phyloP scores from a whole-genome alignment of 1,284 basidiomycete genomes.

The Sporisorium scitamineum region DNA sequence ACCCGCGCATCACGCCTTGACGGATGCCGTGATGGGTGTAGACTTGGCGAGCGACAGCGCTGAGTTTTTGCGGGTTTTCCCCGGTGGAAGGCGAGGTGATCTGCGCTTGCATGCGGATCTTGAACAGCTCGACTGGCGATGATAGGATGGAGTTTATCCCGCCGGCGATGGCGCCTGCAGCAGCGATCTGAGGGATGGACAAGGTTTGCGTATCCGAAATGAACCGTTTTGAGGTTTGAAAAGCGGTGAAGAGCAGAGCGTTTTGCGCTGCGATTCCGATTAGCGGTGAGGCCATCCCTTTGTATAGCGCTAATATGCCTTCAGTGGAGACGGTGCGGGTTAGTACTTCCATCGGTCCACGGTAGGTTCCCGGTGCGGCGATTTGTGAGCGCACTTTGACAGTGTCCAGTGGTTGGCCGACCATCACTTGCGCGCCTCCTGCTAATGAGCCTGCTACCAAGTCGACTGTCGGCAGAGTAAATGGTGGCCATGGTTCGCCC shows the following conservation, averaged over 20 bases:
- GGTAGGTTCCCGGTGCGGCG: conserved; percentile 42
- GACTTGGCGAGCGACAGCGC: conserved; percentile 80
- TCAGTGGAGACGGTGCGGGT: conserved; percentile 36
- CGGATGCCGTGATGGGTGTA: conserved; percentile 85
- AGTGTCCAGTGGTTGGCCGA: conserved; percentile 60
- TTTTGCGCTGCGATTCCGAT: conserved; percentile 96
- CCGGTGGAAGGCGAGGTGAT: conserved; percentile 73
- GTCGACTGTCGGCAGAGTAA: conserved; percentile 51
- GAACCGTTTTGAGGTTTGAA: conserved; percentile 82
- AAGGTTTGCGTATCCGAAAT: conserved; percentile 83
- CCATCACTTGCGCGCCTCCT: conserved; percentile 57
- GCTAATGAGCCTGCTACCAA: conserved; percentile 52
- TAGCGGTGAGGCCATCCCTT: conserved; percentile 86
- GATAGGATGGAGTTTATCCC: conserved; percentile 81
- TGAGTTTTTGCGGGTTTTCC: conserved; percentile 78
- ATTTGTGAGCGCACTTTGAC: conserved; percentile 56
- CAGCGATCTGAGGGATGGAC: conserved; percentile 81
- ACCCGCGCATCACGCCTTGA: conserved; percentile 92
- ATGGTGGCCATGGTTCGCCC: conserved; percentile 49
- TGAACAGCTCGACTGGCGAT: conserved; percentile 78
- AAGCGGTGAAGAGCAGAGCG: conserved; percentile 91
- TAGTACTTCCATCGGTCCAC: conserved; percentile 54
- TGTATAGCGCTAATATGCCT: conserved; percentile 54
- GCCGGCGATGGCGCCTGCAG: conserved; percentile 90
- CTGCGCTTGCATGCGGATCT: conserved; percentile 97